Conservation (phyloP, 192 early-diverging fungal genomes). For the Mortierella claussenii region DNA sequence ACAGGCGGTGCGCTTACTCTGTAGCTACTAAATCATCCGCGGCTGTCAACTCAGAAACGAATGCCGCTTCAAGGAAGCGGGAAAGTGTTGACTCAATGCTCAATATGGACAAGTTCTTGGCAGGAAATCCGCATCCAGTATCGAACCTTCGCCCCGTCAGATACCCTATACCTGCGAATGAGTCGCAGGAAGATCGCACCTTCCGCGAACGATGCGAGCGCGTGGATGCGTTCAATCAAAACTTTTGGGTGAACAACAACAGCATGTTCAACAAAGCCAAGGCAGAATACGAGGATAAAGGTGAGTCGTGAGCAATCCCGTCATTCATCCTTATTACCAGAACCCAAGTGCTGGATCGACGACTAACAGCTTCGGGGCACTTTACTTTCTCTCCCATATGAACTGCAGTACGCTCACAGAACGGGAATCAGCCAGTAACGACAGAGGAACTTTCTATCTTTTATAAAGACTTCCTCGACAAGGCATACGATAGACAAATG, state of each 20-base stretch:
- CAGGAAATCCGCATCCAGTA: constrained; percentile 63
- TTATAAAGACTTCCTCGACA: constrained; percentile 69
- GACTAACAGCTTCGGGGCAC: not conserved
- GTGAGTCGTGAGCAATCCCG: constrained; percentile 32
- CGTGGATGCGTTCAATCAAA: constrained; percentile 64
- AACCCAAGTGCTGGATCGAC: not conserved
- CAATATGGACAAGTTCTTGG: constrained; percentile 43
- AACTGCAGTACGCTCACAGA: constrained; percentile 53
- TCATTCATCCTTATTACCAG: not conserved
- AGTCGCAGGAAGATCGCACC: constrained; percentile 57
- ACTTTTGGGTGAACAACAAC: constrained; percentile 69
- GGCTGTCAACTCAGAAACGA: not conserved
- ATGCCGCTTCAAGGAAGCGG: constrained; percentile 13
- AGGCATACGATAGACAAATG: constrained; percentile 67
- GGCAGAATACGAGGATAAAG: constrained; percentile 59
- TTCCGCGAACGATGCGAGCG: constrained; percentile 58
- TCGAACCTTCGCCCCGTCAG: constrained; percentile 65
- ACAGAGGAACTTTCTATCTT: constrained; percentile 64
- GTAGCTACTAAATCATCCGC: not conserved
- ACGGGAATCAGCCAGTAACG: constrained; percentile 55
- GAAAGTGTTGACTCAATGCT: constrained; percentile 35
- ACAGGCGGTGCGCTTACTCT: not conserved
- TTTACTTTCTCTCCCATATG: not conserved
- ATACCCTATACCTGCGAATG: constrained; percentile 58
- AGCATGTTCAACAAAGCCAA: constrained; percentile 61